These are phyloP conservation scores for Kazachstania martiniae DNA, from an alignment of 805 yeast species.

Conservation along the genomic window DNA sequence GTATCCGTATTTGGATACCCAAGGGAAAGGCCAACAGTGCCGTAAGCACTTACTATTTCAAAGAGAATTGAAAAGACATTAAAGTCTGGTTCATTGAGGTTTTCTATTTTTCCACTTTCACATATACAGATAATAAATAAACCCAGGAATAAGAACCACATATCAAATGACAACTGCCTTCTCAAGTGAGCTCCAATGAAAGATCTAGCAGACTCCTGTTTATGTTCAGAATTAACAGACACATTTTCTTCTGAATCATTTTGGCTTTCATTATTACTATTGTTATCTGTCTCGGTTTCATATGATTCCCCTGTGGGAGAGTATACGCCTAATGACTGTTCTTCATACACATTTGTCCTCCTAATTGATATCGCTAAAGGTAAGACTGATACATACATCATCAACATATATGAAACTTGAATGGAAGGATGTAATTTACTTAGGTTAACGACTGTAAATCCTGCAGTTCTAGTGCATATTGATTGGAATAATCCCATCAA, in stretches of 20 bases:
- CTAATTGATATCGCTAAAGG: slow-evolving; percentile 94
- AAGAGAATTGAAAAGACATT: slow-evolving; percentile 64
- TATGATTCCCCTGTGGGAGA: slow-evolving; percentile 7
- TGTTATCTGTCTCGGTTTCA: slow-evolving; percentile 8
- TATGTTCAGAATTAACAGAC: slow-evolving; percentile 6
- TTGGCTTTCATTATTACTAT: slow-evolving; percentile 12
- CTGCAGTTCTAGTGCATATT: slow-evolving; percentile 87
- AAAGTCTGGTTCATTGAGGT: slow-evolving; percentile 37
- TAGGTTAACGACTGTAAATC: slow-evolving; percentile 63
- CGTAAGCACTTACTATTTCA: slow-evolving; percentile 90
- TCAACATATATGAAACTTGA: slow-evolving; percentile 82
- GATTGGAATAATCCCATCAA: slow-evolving; percentile 85
- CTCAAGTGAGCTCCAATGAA: slow-evolving; percentile 81
- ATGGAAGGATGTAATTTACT: slow-evolving; percentile 73
- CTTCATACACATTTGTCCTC: slow-evolving; percentile 94
- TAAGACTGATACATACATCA: slow-evolving; percentile 96
- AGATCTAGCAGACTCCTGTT: slow-evolving; percentile 33
- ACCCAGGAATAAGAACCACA: slow-evolving; percentile 90
- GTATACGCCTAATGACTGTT: slow-evolving; percentile 83
- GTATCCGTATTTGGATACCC: slow-evolving; percentile 63
- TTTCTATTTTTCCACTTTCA: slow-evolving; percentile 56
- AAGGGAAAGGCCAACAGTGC: slow-evolving; percentile 85
- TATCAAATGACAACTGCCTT: slow-evolving; percentile 81
- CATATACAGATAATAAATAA: slow-evolving; percentile 76
- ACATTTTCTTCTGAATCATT: slow-evolving; percentile 1